Base-by-base conservation (phyloP, 2,329 filamentous ascomycete species). In the Orbilia ellipsospora region DNA sequence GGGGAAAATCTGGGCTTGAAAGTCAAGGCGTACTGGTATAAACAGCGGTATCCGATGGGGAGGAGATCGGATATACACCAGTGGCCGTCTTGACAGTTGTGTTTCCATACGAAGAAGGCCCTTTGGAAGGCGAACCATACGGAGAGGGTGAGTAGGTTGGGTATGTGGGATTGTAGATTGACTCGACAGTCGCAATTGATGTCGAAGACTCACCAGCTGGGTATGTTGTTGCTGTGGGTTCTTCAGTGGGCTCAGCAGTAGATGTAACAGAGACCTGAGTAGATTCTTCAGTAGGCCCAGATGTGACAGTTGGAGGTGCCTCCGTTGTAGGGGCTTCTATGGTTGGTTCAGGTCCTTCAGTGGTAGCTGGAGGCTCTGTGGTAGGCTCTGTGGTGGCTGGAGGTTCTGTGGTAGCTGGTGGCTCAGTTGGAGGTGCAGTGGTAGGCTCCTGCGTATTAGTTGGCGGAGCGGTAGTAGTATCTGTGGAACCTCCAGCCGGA, bases 1-100 rank as follows among this genome's bases (percentile, higher is more conserved):
- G 18, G n/a, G 6, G 40, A 16, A 42, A 40, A 5, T 12, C 42
- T 18, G 28, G 7, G 20, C 28, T 31, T 36, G 51, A 63, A 20
- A 52, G 51, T 54, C 54, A 65, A 72, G 67, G 28, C 67, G 45
- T 65, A 64, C 67, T 64, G 60, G 67, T 63, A 64, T 72, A 60
- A 18, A 54, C 59, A 36, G 54, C 67, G 55, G 31, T 51, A 13
- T 57, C 52, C 36, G 67, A 65, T 8, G 66, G 23, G 7, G 20
- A 54, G 10, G 48, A 26, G n/a, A 44, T 51, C 52, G 52, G 60
- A 42, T 64, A 55, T 54, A 45, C 54, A 65, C 60, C 45, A 65
- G 60, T 64, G 26, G 67, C 61, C 50, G 65, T 70, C 67, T 72
- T 60, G 67, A 59, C 59, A 12, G 60, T 65, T 44, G 67, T 65